Base-by-base conservation (phyloP, 2,329 filamentous ascomycete species). In the Talaromyces sp. region DNA sequence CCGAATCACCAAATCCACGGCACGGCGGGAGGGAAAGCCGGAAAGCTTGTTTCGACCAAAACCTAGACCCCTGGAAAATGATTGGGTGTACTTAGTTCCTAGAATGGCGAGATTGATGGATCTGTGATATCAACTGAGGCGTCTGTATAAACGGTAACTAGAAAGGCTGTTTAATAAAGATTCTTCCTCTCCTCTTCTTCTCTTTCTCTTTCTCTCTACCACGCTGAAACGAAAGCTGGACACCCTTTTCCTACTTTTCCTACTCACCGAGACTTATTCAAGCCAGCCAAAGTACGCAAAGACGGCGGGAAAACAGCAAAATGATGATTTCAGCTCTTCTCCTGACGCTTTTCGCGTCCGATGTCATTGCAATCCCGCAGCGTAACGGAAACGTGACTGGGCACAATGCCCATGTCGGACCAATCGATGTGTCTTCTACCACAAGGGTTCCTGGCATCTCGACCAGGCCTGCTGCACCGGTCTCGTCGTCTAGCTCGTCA, bases 311-410 rank as follows among this genome's bases (percentile, higher is more conserved):
- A 35, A 37, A 23, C 23, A 42, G 5, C 14, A 61, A 44, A 31
- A 62, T 62, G 60, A 62, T n/a, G 31, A n/a, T 50, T 33, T n/a
- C 39, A n/a, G 39, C 18, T 33, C 39, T 57, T 25, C 59, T 61
- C 0, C n/a, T 57, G 56, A 35, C 52, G 31, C 57, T 63, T 37
- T 21, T 60, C 3, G 61, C 61, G 42, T 63, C 61, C n/a, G 48
- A 46, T 31, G 61, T 59, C 25, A 37, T 56, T n/a, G 61, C 61
- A 18, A 23, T 63, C n/a, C 61, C 61, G 9, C 61, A 63, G 25
- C 9, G 21, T 16, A 59, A 46, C 23, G 55, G 37, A 54, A 44
- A 44, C n/a, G 39, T 16, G 39, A 33, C 40, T 23, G 21, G 42
- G 35, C 18, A 14, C 3, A 33, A 40, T 23, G n/a, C 55, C 21